Evolutionary conservation across 129 eudicot genomes (phyloP), one percentile per base, ranked within the genome.

Genomic region (Silybum marianum): DNA sequence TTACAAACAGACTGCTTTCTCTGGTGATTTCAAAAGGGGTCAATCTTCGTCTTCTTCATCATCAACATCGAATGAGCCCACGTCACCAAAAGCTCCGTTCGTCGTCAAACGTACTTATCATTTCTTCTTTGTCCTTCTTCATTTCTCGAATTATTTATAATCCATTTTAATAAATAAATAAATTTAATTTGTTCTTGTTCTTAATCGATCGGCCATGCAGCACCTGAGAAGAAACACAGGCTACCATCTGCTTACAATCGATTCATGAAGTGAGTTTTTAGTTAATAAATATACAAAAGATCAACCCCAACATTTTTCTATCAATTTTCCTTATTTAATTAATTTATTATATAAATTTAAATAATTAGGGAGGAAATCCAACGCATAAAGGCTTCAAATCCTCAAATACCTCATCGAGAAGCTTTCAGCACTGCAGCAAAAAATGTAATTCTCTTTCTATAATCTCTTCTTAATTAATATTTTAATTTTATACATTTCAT

Each of bases 191-290:
- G 6, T 71, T 11, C 14, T 79, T 40, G 30, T 73, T 68, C 58
- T 34, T 78, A 67, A 6, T 63, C 26, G 58, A 6, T 63, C 26
- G 58, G 62, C 16, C 18, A 72, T 78, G 87, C 90, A 95, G 99
- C 99, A 77, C 99, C 99, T 72, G 99, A 95, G 88, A 95, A 91
- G 90, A 95, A 95, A 84, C 97, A 92, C 85, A 92, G 99, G 89
- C 97, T 92, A 72, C 99, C 99, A 78, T 95, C 99, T 34, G 99
- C 99, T 74, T 95, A 95, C 87, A 95, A 95, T 77, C 93, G 97
- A 14, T 95, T 90, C 85, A 95, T 95, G 99, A 95, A 92, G 99
- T 95, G 75, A 84, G 95, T 77, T 69, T 26, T 0, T 6, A 38
- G 11, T 22, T 51, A 77, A 28, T 7, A 25, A 73, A 22, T 73